Percentiles rank a stretch among this genome's conserved stretches.
Conservation (phyloP, 495 filamentous ascomycete genomes). For the Margaritispora aquatica region DNA sequence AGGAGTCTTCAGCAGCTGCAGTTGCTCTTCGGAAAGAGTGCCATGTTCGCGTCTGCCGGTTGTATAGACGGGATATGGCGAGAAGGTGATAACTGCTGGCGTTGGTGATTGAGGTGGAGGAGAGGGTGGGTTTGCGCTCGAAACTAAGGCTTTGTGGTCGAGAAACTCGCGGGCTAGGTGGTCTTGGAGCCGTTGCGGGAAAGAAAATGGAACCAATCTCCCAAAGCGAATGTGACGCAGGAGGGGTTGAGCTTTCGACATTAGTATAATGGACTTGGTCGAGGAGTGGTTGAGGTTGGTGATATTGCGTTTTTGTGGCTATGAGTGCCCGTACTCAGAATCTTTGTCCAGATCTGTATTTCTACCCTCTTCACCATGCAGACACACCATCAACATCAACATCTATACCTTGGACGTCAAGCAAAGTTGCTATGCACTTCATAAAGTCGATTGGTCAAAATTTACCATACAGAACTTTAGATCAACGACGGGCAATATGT, state of each 20-base stretch:
- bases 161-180: constrained; percentile 37
- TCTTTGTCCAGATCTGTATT: too few relatives aligned
- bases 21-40: constrained; percentile 40
- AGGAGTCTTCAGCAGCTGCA: constrained; percentile 20
- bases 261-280: neutral
- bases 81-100: constrained; percentile 77
- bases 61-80: constrained; percentile 81
- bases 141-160: constrained; percentile 34
- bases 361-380: too few relatives aligned
- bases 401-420: too few relatives aligned
- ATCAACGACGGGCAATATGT: too few relatives aligned
- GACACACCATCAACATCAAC: too few relatives aligned
- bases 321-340: neutral
- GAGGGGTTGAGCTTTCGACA: neutral
- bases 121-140: constrained; percentile 11
- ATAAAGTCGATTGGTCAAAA: too few relatives aligned
- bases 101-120: constrained; percentile 33
- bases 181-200: constrained; percentile 34
- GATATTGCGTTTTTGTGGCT: neutral
- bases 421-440: too few relatives aligned
- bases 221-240: constrained; percentile 69
- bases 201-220: constrained; percentile 39
- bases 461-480: too few relatives aligned
- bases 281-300: neutral
- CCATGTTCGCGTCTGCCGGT: constrained; percentile 76